Evolutionary conservation across 176 grass and related monocot species (phyloP).

Genomic region (Musa itinerans): DNA sequence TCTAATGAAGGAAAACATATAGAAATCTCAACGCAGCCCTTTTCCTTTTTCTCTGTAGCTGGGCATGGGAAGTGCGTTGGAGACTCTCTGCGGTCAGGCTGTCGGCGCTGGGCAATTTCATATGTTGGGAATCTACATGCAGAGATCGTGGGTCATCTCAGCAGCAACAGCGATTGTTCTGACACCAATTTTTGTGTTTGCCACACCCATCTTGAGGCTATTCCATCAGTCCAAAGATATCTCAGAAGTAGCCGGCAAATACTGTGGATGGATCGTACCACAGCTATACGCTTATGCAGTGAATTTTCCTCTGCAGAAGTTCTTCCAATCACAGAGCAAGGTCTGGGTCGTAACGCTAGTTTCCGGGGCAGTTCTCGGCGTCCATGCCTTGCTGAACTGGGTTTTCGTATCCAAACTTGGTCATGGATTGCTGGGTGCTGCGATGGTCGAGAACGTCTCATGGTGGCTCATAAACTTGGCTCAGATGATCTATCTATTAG

Average conservation of each 20-base stretch:
- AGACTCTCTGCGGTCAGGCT: constrained; percentile 18
- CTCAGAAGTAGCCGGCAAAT: constrained; percentile 8
- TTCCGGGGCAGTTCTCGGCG: background rate
- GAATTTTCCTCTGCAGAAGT: constrained; percentile 19
- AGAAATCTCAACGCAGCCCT: too few relatives aligned
- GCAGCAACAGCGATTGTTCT: background rate
- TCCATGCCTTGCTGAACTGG: constrained; percentile 16
- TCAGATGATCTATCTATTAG: constrained; percentile 9
- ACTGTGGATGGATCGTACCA: constrained; percentile 3
- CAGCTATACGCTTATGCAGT: constrained; percentile 12
- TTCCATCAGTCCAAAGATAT: background rate
- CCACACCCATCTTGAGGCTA: constrained; percentile 6
- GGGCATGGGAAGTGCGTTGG: constrained; percentile 33
- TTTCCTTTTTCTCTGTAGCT: constrained; percentile 22
- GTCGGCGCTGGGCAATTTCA: constrained; percentile 10
- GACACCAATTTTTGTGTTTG: background rate
- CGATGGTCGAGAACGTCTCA: constrained; percentile 10
- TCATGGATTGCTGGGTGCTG: constrained; percentile 6
- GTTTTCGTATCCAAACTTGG: background rate
- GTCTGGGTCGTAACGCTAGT: constrained; percentile 8
- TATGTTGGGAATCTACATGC: constrained; percentile 16
- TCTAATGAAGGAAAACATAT: too few relatives aligned
- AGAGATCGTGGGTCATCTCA: constrained; percentile 13
- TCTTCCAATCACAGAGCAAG: constrained; percentile 23
- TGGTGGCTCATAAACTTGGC: constrained; percentile 16